Conservation (phyloP, 805 yeast species). For the Cyberlindnera mrakii region DNA sequence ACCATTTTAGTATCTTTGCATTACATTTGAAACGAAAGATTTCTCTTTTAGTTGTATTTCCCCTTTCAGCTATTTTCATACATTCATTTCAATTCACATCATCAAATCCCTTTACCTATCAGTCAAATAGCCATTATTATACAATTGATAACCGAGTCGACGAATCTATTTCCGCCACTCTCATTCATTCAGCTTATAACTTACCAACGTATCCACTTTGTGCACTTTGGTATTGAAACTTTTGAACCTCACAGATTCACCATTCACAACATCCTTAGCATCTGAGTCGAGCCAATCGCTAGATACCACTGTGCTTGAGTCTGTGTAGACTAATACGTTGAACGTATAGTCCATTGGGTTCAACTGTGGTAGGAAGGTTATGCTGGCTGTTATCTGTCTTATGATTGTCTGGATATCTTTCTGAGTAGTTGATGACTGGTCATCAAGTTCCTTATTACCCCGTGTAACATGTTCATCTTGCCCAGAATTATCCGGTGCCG, state of each 20-base stretch:
- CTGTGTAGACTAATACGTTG: constrained; percentile 79
- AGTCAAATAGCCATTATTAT: too few species aligned
- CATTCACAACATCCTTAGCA: constrained; percentile 46
- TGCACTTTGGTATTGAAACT: constrained; percentile 64
- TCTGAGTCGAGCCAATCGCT: constrained; percentile 82
- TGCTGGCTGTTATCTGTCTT: constrained; percentile 84
- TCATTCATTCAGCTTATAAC: constrained; percentile 25
- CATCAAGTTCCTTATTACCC: too few species aligned
- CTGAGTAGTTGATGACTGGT: background rate
- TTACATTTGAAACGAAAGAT: too few species aligned
- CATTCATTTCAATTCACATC: too few species aligned
- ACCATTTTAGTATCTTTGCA: too few species aligned
- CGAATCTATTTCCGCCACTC: background rate
- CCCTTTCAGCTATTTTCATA: too few species aligned
- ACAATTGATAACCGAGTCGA: too few species aligned
- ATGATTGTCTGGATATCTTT: constrained; percentile 78
- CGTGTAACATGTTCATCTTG: background rate
- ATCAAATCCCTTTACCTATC: too few species aligned
- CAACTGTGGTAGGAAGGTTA: constrained; percentile 75
- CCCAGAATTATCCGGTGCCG: background rate
- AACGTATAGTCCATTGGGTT: constrained; percentile 64
- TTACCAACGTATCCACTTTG: constrained; percentile 66
- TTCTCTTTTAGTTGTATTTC: too few species aligned
- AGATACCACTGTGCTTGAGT: constrained; percentile 62
- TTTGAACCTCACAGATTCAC: constrained; percentile 65